phyloP scores from a whole-genome alignment of 1,139 yeast genomes.

The Ashbya aceris region DNA sequence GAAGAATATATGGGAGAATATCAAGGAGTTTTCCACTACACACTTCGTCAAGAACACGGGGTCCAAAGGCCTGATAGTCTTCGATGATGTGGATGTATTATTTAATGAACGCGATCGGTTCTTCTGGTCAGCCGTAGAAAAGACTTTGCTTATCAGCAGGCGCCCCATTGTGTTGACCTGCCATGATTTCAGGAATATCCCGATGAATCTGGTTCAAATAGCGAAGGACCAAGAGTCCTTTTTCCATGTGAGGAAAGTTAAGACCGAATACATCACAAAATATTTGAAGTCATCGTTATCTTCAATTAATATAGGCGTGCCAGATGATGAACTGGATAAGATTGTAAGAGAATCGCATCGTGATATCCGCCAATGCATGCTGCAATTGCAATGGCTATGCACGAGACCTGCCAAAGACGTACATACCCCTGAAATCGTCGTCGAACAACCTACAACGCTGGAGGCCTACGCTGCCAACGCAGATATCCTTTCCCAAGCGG shows the following conservation, averaged over 20 bases:
- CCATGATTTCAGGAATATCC: slow-evolving; percentile 45
- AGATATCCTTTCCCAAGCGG: slow-evolving; percentile 36
- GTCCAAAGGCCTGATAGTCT: slow-evolving; percentile 59
- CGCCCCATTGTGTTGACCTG: slow-evolving; percentile 80
- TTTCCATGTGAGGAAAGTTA: slow-evolving; percentile 27
- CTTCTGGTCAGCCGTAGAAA: slow-evolving; percentile 70
- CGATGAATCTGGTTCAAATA: slow-evolving; percentile 41
- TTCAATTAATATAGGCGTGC: slow-evolving; percentile 33
- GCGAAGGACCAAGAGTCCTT: slow-evolving; percentile 38
- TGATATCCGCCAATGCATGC: slow-evolving; percentile 51
- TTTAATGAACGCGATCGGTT: slow-evolving; percentile 66
- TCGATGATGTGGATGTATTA: slow-evolving; percentile 80
- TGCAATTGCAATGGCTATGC: slow-evolving; percentile 47
- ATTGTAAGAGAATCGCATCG: slow-evolving; percentile 32
- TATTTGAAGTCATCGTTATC: slow-evolving; percentile 32
- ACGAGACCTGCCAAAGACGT: slow-evolving; percentile 10
- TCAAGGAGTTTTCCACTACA: slow-evolving; percentile 78
- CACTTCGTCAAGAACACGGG: slow-evolving; percentile 56
- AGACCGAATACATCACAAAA: slow-evolving; percentile 23
- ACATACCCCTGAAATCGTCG: background rate
- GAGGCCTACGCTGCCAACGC: slow-evolving; percentile 14
- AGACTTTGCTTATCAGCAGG: slow-evolving; percentile 54
- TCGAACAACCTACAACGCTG: slow-evolving; percentile 3
- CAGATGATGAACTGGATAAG: slow-evolving; percentile 28
- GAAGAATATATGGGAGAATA: slow-evolving; percentile 53